Percentiles rank a stretch among this genome's conserved stretches.
These are phyloP conservation scores for Taphrina sp. DNA, from an alignment of 1,139 yeast genomes.

Conservation along the genomic window DNA sequence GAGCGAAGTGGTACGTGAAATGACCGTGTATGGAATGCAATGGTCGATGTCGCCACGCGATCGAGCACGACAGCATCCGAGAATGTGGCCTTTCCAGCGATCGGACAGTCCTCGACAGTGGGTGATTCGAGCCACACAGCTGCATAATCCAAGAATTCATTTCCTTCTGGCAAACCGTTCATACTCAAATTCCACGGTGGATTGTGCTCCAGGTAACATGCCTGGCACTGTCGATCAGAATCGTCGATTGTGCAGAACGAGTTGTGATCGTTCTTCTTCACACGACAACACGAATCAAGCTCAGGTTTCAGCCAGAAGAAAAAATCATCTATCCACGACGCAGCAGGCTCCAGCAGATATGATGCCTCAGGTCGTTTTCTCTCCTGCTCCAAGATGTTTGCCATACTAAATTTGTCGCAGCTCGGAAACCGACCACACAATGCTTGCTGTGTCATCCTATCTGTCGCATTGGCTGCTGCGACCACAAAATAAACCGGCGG, in stretches of 20 bases:
- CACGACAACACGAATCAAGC: constrained; percentile 79
- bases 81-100: constrained; percentile 95
- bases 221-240: constrained; percentile 69
- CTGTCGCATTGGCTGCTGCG: constrained; percentile 61
- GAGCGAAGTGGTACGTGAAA: constrained; percentile 80
- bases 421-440: constrained; percentile 85
- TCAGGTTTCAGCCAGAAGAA: constrained; percentile 83
- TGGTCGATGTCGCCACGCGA: constrained; percentile 47
- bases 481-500: constrained; percentile 90
- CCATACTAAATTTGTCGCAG: constrained; percentile 73
- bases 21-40: constrained; percentile 69
- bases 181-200: constrained; percentile 68
- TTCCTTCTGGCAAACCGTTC: constrained; percentile 80
- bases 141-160: constrained; percentile 69
- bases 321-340: constrained; percentile 92
- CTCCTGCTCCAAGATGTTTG: constrained; percentile 85
- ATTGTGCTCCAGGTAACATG: constrained; percentile 60
- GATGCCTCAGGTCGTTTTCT: constrained; percentile 63
- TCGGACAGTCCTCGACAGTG: constrained; percentile 80
- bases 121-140: constrained; percentile 78
- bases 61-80: constrained; percentile 56
- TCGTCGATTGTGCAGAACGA: constrained; percentile 67
- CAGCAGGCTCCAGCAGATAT: constrained; percentile 73
- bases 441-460: constrained; percentile 61
- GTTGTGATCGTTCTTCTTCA: constrained; percentile 43